Percentiles rank a stretch among this genome's conserved stretches.
These are phyloP conservation scores for Phytophthora hybrid DNA, from an alignment of 352 stramenopile genomes.

Conservation along the genomic window DNA sequence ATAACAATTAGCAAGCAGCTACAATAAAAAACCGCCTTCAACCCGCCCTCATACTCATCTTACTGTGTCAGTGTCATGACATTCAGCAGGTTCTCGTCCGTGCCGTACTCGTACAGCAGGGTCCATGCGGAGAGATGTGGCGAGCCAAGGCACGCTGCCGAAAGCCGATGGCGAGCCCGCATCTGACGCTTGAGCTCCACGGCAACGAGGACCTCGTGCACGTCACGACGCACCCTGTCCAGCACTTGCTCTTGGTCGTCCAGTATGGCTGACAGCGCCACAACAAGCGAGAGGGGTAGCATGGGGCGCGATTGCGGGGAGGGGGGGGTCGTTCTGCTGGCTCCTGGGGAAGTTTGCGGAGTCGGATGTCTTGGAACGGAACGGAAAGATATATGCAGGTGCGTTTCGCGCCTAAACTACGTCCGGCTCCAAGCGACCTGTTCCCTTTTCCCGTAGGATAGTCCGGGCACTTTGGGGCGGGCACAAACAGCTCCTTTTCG, in stretches of 20 bases:
- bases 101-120: constrained; percentile 8
- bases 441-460: background rate
- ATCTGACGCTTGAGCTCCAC: background rate
- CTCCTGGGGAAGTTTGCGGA: background rate
- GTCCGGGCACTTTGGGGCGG: background rate
- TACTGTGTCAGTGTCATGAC: constrained; percentile 8
- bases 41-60: background rate
- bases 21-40: too few species aligned
- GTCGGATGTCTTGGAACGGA: background rate
- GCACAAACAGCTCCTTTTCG: background rate
- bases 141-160: background rate
- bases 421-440: background rate
- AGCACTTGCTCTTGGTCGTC: background rate
- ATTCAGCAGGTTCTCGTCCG: constrained; percentile 5
- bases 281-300: background rate
- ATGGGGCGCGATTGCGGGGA: background rate
- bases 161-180: background rate
- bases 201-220: background rate
- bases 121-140: constrained; percentile 1
- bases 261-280: background rate
- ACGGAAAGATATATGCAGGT: background rate
- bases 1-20: background rate
- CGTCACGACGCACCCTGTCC: background rate
- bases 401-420: background rate
- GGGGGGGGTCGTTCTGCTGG: background rate